These are phyloP conservation scores for Seminavis robusta DNA, from an alignment of 108 stramenopile genomes.

Conservation along the genomic window DNA sequence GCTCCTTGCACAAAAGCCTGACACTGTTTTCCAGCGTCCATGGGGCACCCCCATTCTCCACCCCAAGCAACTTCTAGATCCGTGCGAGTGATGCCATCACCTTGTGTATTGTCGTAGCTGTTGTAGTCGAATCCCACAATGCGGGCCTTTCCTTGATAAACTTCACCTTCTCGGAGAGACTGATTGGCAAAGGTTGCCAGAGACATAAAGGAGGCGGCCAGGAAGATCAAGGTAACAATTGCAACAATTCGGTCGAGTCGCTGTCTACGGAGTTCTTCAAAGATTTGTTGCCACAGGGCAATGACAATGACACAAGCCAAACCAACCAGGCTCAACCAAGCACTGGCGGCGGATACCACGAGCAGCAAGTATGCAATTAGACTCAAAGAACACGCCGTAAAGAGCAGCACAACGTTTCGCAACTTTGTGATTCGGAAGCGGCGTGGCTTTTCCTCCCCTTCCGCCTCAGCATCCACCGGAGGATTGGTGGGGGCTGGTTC, in stretches of 20 bases:
- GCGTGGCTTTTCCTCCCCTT: too few species aligned
- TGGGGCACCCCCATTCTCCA: conserved; percentile 42
- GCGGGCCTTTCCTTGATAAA: conserved; percentile 44
- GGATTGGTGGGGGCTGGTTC: too few species aligned
- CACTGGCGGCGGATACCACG: conserved; percentile 18
- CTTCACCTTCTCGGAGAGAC: conserved; percentile 25
- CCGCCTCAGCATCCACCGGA: too few species aligned
- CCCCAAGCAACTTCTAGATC: conserved; percentile 43
- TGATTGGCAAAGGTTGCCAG: conserved; percentile 24
- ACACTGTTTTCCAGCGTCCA: conserved; percentile 23
- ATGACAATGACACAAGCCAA: conserved; percentile 24
- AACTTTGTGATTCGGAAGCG: too few species aligned
- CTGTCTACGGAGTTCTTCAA: conserved; percentile 37
- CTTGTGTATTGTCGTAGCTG: conserved; percentile 22
- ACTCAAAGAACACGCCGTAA: too few species aligned
- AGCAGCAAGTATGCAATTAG: conserved; percentile 29
- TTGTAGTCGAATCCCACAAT: conserved; percentile 37
- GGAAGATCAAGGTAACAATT: conserved; percentile 30
- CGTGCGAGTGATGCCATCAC: conserved; percentile 22
- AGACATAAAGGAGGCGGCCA: conserved; percentile 31
- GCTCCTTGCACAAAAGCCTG: conserved; percentile 28
- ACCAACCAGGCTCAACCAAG: conserved; percentile 15
- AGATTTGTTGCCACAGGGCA: conserved; percentile 29
- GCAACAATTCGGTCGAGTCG: conserved; percentile 32
- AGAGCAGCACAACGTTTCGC: too few species aligned